Base-by-base conservation (phyloP, 2,329 filamentous ascomycete genomes). In the Phialophora macrospora region DNA sequence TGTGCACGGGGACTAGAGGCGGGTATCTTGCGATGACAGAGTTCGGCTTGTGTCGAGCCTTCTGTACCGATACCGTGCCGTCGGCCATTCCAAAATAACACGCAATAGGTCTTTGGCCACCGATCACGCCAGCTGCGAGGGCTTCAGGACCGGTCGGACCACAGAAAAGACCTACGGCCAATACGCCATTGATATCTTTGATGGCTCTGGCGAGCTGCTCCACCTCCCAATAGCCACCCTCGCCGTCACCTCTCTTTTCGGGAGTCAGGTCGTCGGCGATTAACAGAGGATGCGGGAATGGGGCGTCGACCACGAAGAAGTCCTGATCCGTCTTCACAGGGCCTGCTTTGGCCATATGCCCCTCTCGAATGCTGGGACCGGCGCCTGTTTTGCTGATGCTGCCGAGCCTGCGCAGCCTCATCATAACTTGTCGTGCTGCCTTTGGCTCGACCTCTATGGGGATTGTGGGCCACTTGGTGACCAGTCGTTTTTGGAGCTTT, bases 81-180 rank as follows among this genome's bases (percentile, higher is more conserved):
- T 92, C 90, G 52, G 90, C 86, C 87, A 95, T 91, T 41, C 95
- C 95, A 79, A 98, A 99, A 80, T 98, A 99, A 26, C 92, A 93
- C 30, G 93, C 93, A 12, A 97, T 85, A 0, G 95, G 95, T 80
- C 94, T 96, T 80, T 97, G 92, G 0, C 91, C 93, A 55, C 90
- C 89, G 55, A 87, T 79, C 74, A 83, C 79, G 70, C 87, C 83
- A 65, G 84, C 81, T 62, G 84, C 81, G 49, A 85, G 85, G 66
- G 87, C 85, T 76, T 96, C 83, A 17, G 86, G 81, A 0, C 94
- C 94, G 66, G 94, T 93, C 73, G 88, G 76, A 3, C 94, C 94
- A 49, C 88, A 87, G 81, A 99, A 99, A 54, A 99, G 84, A 14
- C 95, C 95, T 30, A 96, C 93, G 75, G 97, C 95, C 60, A 97